phyloP scores from a whole-genome alignment of 1,284 basidiomycete species.

The Naganishia sp. region DNA sequence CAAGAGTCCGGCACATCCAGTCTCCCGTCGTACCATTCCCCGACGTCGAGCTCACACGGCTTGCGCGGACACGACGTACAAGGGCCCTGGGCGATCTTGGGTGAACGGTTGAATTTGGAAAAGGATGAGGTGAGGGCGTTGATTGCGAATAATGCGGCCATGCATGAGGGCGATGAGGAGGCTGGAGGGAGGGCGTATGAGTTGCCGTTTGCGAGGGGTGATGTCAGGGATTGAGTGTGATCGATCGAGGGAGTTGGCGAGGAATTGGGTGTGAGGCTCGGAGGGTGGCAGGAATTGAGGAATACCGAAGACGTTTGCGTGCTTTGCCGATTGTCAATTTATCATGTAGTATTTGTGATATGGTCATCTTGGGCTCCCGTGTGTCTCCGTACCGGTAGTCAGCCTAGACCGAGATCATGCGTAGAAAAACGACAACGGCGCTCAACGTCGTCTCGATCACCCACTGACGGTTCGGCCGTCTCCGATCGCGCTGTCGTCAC shows the following conservation, averaged over 20 bases:
- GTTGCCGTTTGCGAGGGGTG: not conserved
- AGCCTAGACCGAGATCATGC: no score
- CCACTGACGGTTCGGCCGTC: no score
- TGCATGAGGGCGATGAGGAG: constrained; percentile 12
- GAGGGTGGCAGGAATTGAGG: not conserved
- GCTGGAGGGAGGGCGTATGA: constrained; percentile 2
- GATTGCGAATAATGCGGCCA: constrained; percentile 29
- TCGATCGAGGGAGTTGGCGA: no score
- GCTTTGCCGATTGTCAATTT: no score
- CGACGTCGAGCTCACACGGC: not conserved
- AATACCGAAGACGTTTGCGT: no score
- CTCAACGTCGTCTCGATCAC: no score
- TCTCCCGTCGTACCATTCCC: not conserved
- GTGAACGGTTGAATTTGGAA: constrained; percentile 42
- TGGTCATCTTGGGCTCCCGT: no score
- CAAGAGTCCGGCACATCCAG: not conserved
- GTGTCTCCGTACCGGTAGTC: no score
- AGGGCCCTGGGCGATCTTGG: constrained; percentile 39
- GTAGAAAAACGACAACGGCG: no score
- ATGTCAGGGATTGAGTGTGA: not conserved
- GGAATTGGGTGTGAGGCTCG: no score
- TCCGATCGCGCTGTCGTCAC: no score
- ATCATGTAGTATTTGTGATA: no score
- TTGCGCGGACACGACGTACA: not conserved
- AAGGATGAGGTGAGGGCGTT: constrained; percentile 33